Conservation (phyloP, 2,329 filamentous ascomycete species). For the Trichophyton benhamiae region DNA sequence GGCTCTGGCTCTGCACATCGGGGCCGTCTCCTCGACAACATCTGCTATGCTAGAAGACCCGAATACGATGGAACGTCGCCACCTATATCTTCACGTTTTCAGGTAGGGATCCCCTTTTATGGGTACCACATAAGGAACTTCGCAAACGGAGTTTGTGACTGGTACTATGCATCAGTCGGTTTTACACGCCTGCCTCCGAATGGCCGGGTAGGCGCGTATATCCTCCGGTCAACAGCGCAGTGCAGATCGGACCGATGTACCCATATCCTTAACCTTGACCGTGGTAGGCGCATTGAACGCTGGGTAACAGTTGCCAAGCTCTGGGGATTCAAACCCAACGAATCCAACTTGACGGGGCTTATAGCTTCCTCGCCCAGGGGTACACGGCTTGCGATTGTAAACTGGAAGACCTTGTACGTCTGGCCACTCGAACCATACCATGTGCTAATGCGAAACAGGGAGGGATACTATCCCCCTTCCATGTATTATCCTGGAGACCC, state of each 20-base stretch:
- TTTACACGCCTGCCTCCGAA: neutral
- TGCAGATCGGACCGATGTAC: slow-evolving; percentile 21
- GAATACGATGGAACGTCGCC: neutral
- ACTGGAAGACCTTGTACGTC: slow-evolving; percentile 32
- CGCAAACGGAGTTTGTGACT: neutral
- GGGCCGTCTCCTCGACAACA: slow-evolving; percentile 14
- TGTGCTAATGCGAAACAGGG: slow-evolving; percentile 23
- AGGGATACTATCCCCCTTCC: slow-evolving; percentile 23
- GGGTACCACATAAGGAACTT: neutral
- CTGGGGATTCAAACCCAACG: slow-evolving; percentile 24
- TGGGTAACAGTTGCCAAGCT: slow-evolving; percentile 29
- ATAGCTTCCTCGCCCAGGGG: slow-evolving; percentile 21
- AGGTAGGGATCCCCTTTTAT: neutral
- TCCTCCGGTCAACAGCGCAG: slow-evolving; percentile 25
- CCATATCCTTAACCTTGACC: slow-evolving; percentile 28
- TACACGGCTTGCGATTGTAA: slow-evolving; percentile 31
- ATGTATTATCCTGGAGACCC: slow-evolving; percentile 15
- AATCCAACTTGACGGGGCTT: slow-evolving; percentile 25
- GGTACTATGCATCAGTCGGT: neutral
- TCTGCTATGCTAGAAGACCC: slow-evolving; percentile 1
- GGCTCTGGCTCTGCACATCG: neutral
- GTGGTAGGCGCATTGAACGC: slow-evolving; percentile 26
- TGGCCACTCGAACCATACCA: slow-evolving; percentile 30
- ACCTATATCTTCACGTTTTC: neutral
- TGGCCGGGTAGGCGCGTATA: slow-evolving; percentile 14